Evolutionary conservation across 1,284 basidiomycete species (phyloP).

Genomic region (Cystobasidiaceae sp.): DNA sequence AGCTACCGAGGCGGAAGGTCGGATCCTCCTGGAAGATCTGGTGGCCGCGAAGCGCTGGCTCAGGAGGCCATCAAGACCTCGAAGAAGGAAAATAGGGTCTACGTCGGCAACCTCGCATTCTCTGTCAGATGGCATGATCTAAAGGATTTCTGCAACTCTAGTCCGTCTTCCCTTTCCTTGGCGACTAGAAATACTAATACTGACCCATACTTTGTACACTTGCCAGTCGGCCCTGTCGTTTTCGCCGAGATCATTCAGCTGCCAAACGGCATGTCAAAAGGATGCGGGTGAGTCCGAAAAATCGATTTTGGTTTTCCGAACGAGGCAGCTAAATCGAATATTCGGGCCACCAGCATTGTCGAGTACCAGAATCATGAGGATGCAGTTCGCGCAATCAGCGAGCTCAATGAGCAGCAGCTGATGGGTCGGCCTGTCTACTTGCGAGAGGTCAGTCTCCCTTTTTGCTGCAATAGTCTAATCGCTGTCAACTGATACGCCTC

Average conservation of each 20-base stretch:
- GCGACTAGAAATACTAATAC: too few relatives aligned
- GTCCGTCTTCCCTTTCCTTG: too few relatives aligned
- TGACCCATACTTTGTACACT: too few relatives aligned
- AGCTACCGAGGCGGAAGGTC: constrained; percentile 24
- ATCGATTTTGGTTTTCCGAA: too few relatives aligned
- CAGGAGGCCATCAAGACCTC: constrained; percentile 66
- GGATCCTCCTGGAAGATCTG: not conserved
- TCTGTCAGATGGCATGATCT: constrained; percentile 98
- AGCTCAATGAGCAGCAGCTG: constrained; percentile 78
- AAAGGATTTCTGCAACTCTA: constrained; percentile 83
- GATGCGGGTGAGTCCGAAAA: constrained; percentile 72
- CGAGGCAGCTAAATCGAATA: too few relatives aligned
- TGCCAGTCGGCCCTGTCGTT: constrained; percentile 61
- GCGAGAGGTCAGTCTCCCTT: constrained; percentile 65
- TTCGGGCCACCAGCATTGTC: constrained; percentile 64
- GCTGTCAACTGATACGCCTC: not conserved
- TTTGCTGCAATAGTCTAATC: not conserved
- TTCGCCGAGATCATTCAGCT: constrained; percentile 98
- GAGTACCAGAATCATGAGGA: constrained; percentile 82
- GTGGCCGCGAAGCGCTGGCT: constrained; percentile 38
- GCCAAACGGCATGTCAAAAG: constrained; percentile 92
- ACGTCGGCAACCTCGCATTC: constrained; percentile 91
- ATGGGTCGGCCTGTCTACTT: constrained; percentile 92
- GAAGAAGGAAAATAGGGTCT: constrained; percentile 95
- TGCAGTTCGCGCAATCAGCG: constrained; percentile 73